Percentiles rank a stretch among this genome's conserved stretches.
Evolutionary conservation across 371 early-diverging fungal species (phyloP).

Genomic region (Conidiobolus incongruus): DNA sequence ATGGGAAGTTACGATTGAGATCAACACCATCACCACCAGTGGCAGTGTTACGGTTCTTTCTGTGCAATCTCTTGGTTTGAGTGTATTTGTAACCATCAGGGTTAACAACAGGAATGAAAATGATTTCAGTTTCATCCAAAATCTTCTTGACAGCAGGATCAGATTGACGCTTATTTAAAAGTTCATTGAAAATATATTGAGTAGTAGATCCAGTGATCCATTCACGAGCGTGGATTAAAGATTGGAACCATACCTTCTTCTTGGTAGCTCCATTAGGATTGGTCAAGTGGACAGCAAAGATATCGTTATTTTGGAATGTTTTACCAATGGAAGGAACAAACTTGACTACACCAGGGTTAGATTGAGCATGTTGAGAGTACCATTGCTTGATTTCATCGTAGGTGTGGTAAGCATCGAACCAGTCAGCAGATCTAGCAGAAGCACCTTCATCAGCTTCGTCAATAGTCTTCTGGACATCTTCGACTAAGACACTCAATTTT

Average conservation of each 20-base stretch:
- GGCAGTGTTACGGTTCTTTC: constrained; percentile 13
- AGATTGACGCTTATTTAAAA: not conserved
- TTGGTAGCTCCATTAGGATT: not conserved
- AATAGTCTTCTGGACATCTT: too few relatives aligned
- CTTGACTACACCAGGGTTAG: constrained; percentile 1
- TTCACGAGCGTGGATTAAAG: constrained; percentile 4
- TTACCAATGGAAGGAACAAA: constrained; percentile 5
- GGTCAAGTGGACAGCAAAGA: constrained; percentile 3
- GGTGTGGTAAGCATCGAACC: constrained; percentile 1
- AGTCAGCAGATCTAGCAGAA: not conserved
- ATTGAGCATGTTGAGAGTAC: not conserved
- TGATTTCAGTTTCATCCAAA: constrained; percentile 9
- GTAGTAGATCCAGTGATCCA: constrained; percentile 5
- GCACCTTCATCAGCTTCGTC: too few relatives aligned
- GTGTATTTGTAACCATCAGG: too few relatives aligned
- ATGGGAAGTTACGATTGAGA: constrained; percentile 14
- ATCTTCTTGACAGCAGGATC: constrained; percentile 4
- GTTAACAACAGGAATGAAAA: constrained; percentile 22
- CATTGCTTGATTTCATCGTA: too few relatives aligned
- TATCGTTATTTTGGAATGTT: not conserved
- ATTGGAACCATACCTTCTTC: constrained; percentile 4
- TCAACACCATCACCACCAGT: constrained; percentile 5
- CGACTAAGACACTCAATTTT: too few relatives aligned
- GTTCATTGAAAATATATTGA: constrained; percentile 3
- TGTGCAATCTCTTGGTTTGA: constrained; percentile 16